Evolutionary conservation across 352 stramenopile genomes (phyloP).

Genomic region (Pythium sukuiense): DNA sequence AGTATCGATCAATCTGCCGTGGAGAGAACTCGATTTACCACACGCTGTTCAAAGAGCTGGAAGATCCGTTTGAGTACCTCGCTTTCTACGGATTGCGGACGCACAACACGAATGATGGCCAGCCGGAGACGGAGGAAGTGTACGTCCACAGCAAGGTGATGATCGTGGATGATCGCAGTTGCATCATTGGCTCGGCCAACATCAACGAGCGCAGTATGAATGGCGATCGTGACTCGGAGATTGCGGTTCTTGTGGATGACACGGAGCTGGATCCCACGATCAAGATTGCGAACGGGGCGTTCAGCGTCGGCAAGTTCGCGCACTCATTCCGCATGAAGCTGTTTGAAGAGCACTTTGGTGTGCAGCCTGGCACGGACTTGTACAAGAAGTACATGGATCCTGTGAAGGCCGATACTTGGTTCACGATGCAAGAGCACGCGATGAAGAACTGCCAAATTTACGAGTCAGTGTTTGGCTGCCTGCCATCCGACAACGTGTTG

Average conservation of each 20-base stretch:
- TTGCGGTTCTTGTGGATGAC: slow-evolving; percentile 84
- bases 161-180: slow-evolving; percentile 81
- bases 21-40: slow-evolving; percentile 83
- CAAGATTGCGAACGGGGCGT: slow-evolving; percentile 42
- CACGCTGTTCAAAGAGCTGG: slow-evolving; percentile 71
- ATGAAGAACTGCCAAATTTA: slow-evolving; percentile 86
- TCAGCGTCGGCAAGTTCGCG: slow-evolving; percentile 73
- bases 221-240: slow-evolving; percentile 86
- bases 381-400: slow-evolving; percentile 70
- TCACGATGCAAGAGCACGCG: slow-evolving; percentile 82
- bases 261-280: slow-evolving; percentile 62
- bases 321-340: slow-evolving; percentile 88
- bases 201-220: slow-evolving; percentile 89
- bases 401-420: slow-evolving; percentile 64
- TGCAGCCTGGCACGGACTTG: slow-evolving; percentile 39
- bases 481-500: slow-evolving; percentile 73
- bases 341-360: slow-evolving; percentile 84
- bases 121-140: slow-evolving; percentile 70
- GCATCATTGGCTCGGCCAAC: slow-evolving; percentile 85
- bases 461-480: slow-evolving; percentile 77
- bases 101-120: slow-evolving; percentile 39
- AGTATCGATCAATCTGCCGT: slow-evolving; percentile 85
- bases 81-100: slow-evolving; percentile 83
- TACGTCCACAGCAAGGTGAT: slow-evolving; percentile 93
- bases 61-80: slow-evolving; percentile 88